Base-by-base conservation (phyloP, 2,329 filamentous ascomycete species). In the Fusarium subglutinans region DNA sequence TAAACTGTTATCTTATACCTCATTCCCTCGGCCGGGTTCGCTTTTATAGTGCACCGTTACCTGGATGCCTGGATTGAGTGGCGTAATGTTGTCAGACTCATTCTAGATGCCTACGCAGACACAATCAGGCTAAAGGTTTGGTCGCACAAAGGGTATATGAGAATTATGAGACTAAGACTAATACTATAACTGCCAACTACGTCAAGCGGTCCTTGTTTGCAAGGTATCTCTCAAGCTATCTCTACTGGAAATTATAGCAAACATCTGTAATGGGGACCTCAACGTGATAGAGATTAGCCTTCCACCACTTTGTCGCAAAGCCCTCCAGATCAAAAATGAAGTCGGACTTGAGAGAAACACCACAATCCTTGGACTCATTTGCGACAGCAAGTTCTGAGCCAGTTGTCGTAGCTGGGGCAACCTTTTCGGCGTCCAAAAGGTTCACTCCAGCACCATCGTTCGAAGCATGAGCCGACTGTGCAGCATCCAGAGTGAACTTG, bases 231-330 rank as follows among this genome's bases (percentile, higher is more conserved):
- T 50, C 22, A 38, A 28, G 4, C 17, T 7, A 11, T 30, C 26
- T 9, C 8, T 50, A 28, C 63, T 24, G 41, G 18, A 68, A 62
- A 3, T 50, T 57, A n/a, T 68, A 68, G 10, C 65, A 68, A 14
- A 62, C 6, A 28, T 68, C 65, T 5, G 63, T 47, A 6, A 68
- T 68, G 1, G 65, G 65, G 3, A 68, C 45, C 35, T 68, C 54
- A 3, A 67, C 63, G 28, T 67, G 63, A 8, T 61, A 68, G 2
- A 68, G n/a, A 20, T 68, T 68, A 6, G 63, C 63, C n/a, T 59
- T 68, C 9, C 28, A 58, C 65, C 65, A 68, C 38, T 51, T 67
- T 8, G 65, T 68, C 20, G 65, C 65, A 22, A 68, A 68, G 2
- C 65, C 65, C 12, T 68, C 63, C 4, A 68, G 63, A 28, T 68